Evolutionary conservation across 345 rosid species (phyloP).

Genomic region (Gossypium ekmanianum): DNA sequence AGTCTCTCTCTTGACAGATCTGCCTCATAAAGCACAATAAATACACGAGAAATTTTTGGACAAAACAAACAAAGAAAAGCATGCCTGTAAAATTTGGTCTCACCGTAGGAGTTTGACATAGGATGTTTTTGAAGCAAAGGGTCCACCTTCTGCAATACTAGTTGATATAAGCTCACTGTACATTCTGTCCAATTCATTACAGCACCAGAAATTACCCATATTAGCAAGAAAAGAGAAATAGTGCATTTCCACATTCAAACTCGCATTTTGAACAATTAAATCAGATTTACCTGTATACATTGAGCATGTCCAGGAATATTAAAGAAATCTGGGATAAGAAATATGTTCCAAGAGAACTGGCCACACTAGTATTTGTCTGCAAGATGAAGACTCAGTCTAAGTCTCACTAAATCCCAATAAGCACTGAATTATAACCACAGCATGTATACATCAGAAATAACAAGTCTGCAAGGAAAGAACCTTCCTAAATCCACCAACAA

Average conservation of each 20-base stretch:
- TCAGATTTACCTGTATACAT: slow-evolving; percentile 78
- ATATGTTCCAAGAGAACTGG: slow-evolving; percentile 85
- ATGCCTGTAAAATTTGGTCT: slow-evolving; percentile 20
- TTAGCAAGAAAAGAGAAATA: neutral
- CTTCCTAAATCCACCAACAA: neutral
- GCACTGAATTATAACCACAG: neutral
- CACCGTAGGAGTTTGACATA: slow-evolving; percentile 90
- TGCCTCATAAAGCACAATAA: slow-evolving; percentile 31
- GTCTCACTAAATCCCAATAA: neutral
- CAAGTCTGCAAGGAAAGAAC: neutral
- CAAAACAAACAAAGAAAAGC: slow-evolving; percentile 5
- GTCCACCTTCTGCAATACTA: slow-evolving; percentile 92
- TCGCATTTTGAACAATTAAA: neutral
- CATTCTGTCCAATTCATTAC: slow-evolving; percentile 57
- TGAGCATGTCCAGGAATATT: slow-evolving; percentile 93
- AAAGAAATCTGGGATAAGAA: slow-evolving; percentile 81
- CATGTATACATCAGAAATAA: neutral
- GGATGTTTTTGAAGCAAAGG: slow-evolving; percentile 81
- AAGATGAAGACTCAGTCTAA: slow-evolving; percentile 14
- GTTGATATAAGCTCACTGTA: slow-evolving; percentile 98
- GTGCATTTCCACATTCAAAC: neutral
- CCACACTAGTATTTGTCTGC: slow-evolving; percentile 99
- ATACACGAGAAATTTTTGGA: neutral
- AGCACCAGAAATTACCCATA: slow-evolving; percentile 6
- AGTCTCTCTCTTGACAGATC: slow-evolving; percentile 98